These are phyloP conservation scores for Aspergillaceae sp. DNA, from an alignment of 2,329 filamentous ascomycete genomes.

Conservation along the genomic window DNA sequence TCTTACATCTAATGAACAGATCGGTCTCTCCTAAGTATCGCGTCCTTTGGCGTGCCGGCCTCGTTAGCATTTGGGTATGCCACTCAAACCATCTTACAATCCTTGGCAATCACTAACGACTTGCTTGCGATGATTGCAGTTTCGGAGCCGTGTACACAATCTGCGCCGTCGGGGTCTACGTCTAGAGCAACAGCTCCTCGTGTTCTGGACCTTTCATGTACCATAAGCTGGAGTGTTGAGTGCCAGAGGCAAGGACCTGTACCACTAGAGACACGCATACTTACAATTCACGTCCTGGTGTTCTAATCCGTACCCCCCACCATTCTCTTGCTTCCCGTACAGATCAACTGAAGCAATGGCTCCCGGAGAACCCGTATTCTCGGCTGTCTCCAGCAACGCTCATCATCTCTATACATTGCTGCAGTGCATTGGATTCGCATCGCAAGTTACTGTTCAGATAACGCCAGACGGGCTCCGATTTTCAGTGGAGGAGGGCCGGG, in stretches of 20 bases:
- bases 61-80: constrained; percentile 83
- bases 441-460: constrained; percentile 61
- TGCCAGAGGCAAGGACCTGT: constrained; percentile 16
- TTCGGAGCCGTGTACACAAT: constrained; percentile 98
- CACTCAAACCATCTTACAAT: constrained; percentile 10
- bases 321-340: constrained; percentile 5
- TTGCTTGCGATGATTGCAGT: constrained; percentile 39
- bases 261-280: constrained; percentile 22
- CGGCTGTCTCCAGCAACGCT: constrained; percentile 53
- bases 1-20: constrained; percentile 45
- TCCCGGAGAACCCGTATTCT: constrained; percentile 41
- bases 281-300: constrained; percentile 10
- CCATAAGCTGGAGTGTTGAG: constrained; percentile 23
- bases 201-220: constrained; percentile 25
- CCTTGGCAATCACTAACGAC: constrained; percentile 6
- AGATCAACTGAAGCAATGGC: constrained; percentile 9
- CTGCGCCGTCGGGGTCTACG: constrained; percentile 96
- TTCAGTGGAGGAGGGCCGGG: constrained; percentile 75
- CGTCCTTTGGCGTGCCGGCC: constrained; percentile 72
- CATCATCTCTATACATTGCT: constrained; percentile 53
- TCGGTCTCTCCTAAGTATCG: constrained; percentile 68
- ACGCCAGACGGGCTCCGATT: constrained; percentile 79
- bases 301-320: constrained; percentile 2
- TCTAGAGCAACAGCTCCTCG: constrained; percentile 46
- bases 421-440: constrained; percentile 53